Evolutionary conservation across 306 rosid genomes (phyloP).

Genomic region (Sicyos baderoa): DNA sequence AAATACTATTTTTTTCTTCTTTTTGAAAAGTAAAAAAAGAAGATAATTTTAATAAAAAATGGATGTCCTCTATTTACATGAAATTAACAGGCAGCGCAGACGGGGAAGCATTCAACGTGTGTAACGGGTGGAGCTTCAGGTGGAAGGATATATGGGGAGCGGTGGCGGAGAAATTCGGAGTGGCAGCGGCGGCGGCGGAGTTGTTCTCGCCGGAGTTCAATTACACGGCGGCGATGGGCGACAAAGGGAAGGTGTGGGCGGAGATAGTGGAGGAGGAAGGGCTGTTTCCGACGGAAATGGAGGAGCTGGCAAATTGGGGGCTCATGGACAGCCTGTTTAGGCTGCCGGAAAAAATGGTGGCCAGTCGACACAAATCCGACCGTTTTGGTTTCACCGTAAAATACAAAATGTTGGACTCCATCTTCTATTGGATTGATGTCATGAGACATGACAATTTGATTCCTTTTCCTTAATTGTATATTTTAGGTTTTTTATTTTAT

Average conservation of each 20-base stretch:
- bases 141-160: slow-evolving; percentile 82
- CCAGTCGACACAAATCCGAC: slow-evolving; percentile 64
- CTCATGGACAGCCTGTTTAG: slow-evolving; percentile 68
- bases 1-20: too few species aligned
- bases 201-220: slow-evolving; percentile 41
- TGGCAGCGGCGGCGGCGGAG: slow-evolving; percentile 25
- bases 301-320: slow-evolving; percentile 69
- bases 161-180: slow-evolving; percentile 52
- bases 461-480: slow-evolving; percentile 51
- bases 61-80: too few species aligned
- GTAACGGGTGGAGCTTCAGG: slow-evolving; percentile 59
- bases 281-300: slow-evolving; percentile 48
- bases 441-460: slow-evolving; percentile 66
- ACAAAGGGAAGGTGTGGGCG: slow-evolving; percentile 57
- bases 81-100: slow-evolving; percentile 15
- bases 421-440: slow-evolving; percentile 65
- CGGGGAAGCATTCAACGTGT: slow-evolving; percentile 57
- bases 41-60: too few species aligned
- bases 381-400: slow-evolving; percentile 48
- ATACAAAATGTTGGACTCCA: slow-evolving; percentile 52
- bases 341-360: slow-evolving; percentile 58
- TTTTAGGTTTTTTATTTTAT: neutral
- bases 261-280: slow-evolving; percentile 68
- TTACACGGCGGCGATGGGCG: slow-evolving; percentile 50
- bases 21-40: too few species aligned